These are phyloP conservation scores for Phytophthora citricola DNA, from an alignment of 352 stramenopile genomes.

Conservation along the genomic window DNA sequence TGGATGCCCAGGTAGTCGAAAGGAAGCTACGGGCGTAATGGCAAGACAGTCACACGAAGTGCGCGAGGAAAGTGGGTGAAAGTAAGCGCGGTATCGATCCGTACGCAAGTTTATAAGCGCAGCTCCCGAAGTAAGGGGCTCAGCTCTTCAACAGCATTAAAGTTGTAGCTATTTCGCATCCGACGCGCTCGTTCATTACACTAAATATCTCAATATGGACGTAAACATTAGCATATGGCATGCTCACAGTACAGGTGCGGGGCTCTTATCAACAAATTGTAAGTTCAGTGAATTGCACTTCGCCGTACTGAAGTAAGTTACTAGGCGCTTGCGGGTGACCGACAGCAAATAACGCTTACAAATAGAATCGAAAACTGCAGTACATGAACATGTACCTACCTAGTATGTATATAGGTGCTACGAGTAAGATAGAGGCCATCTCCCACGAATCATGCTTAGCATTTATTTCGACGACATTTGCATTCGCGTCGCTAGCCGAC, in stretches of 20 bases:
- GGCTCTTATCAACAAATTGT: not conserved
- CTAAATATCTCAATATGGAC: not conserved
- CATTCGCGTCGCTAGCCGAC: too few relatives aligned
- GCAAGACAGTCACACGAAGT: conserved; percentile 17
- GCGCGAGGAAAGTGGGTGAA: conserved; percentile 6
- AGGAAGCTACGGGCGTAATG: conserved; percentile 20
- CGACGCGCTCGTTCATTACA: not conserved
- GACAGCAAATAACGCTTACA: too few relatives aligned
- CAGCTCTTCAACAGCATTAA: conserved; percentile 9
- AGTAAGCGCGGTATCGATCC: conserved; percentile 29
- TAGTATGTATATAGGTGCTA: too few relatives aligned
- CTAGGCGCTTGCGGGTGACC: too few relatives aligned
- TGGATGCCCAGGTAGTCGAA: conserved; percentile 27
- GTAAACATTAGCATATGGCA: not conserved
- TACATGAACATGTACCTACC: too few relatives aligned
- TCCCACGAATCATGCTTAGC: too few relatives aligned
- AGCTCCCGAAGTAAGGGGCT: conserved; percentile 12
- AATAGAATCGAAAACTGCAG: too few relatives aligned
- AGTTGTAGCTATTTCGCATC: conserved; percentile 12
- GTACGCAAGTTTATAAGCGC: conserved; percentile 16
- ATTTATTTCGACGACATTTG: too few relatives aligned
- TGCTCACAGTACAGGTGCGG: not conserved
- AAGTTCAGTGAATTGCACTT: too few relatives aligned
- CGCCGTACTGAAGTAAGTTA: too few relatives aligned
- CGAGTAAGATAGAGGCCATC: too few relatives aligned